These are phyloP conservation scores for Pulveroboletus frians DNA, from an alignment of 768 basidiomycete genomes.

Conservation along the genomic window DNA sequence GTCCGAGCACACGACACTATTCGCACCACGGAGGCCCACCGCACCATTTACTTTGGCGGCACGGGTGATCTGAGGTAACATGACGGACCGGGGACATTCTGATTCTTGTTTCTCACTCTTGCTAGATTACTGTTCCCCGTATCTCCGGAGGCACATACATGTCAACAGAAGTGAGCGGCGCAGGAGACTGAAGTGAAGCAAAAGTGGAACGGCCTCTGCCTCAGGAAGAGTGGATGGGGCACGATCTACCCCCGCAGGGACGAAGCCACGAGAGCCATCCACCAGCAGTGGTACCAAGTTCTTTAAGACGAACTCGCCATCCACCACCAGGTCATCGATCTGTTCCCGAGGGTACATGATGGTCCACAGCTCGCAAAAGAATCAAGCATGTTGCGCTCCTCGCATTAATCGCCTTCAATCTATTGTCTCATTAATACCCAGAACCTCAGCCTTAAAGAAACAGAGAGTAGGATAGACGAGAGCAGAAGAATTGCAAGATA, in stretches of 20 bases:
- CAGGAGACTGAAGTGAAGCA: slow-evolving; percentile 54
- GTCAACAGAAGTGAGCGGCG: slow-evolving; percentile 49
- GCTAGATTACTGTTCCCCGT: slow-evolving; percentile 48
- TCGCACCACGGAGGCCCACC: slow-evolving; percentile 61
- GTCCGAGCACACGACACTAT: slow-evolving; percentile 64
- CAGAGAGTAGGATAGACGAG: too few relatives aligned
- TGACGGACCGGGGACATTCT: not conserved
- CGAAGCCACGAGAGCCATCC: slow-evolving; percentile 57
- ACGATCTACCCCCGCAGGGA: slow-evolving; percentile 72
- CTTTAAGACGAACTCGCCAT: slow-evolving; percentile 70
- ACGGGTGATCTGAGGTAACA: slow-evolving; percentile 22
- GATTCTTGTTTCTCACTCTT: not conserved
- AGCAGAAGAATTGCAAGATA: too few relatives aligned
- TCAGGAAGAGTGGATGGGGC: slow-evolving; percentile 83
- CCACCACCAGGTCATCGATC: slow-evolving; percentile 42
- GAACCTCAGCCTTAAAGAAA: too few relatives aligned
- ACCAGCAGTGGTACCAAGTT: slow-evolving; percentile 57
- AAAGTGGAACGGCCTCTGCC: slow-evolving; percentile 63
- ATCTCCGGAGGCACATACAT: slow-evolving; percentile 45
- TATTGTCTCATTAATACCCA: too few relatives aligned
- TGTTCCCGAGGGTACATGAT: too few relatives aligned
- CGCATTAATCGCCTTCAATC: too few relatives aligned
- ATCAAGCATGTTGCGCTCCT: too few relatives aligned
- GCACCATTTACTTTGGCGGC: slow-evolving; percentile 76
- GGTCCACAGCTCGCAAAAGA: too few relatives aligned